Conservation (phyloP, 768 basidiomycete species). For the Pulveroboletus ravenelii region DNA sequence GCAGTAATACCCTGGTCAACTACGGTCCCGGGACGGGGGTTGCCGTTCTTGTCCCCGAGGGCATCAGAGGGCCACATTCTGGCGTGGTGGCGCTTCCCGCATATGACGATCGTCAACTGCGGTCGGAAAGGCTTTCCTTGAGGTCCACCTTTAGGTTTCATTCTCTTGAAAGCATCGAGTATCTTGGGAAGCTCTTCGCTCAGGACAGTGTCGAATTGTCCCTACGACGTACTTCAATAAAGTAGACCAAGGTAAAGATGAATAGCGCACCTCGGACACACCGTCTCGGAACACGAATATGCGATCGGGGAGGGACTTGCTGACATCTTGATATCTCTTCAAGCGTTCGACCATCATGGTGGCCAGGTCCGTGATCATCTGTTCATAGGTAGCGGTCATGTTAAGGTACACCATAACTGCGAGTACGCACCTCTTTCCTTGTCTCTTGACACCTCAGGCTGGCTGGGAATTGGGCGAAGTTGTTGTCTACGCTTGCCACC, state of each 20-base stretch:
- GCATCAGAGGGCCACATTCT: conserved; percentile 55
- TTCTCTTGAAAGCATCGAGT: conserved; percentile 48
- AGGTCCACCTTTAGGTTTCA: conserved; percentile 39
- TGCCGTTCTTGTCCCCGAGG: conserved; percentile 60
- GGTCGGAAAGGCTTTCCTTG: conserved; percentile 52
- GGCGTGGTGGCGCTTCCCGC: conserved; percentile 65
- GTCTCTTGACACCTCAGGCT: conserved; percentile 61
- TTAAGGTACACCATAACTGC: background rate
- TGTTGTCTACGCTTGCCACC: conserved; percentile 67
- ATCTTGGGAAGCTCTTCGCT: conserved; percentile 60
- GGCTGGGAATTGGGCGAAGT: conserved; percentile 75
- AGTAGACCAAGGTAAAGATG: background rate
- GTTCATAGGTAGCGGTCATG: background rate
- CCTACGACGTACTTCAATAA: conserved; percentile 36
- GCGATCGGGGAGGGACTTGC: conserved; percentile 56
- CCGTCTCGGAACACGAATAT: conserved; percentile 77
- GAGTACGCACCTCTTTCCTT: conserved; percentile 22
- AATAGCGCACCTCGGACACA: conserved; percentile 61
- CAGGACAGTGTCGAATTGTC: conserved; percentile 65
- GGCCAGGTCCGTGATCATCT: conserved; percentile 69
- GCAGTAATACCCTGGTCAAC: conserved; percentile 76
- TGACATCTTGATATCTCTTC: conserved; percentile 50
- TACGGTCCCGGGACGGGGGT: conserved; percentile 75
- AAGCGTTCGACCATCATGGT: conserved; percentile 73
- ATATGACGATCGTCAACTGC: conserved; percentile 65